These are phyloP conservation scores for Agaricales sp. DNA, from an alignment of 1,284 basidiomycete species.

Conservation along the genomic window DNA sequence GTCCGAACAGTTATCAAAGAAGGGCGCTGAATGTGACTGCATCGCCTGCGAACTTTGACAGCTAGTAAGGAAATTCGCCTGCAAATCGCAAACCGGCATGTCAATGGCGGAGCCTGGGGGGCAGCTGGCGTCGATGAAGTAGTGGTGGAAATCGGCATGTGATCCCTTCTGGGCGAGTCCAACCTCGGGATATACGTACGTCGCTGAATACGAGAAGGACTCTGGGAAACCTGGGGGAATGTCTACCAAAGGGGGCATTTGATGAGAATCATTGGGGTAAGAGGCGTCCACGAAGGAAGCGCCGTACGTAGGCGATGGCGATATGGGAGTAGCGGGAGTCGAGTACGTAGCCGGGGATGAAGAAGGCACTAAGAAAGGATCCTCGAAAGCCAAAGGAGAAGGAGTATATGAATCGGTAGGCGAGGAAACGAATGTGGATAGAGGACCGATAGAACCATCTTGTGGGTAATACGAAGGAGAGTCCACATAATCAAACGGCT, in stretches of 20 bases:
- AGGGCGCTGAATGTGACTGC: neutral
- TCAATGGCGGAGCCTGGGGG: no score
- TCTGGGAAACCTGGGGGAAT: neutral
- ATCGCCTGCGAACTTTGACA: neutral
- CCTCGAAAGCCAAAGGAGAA: neutral
- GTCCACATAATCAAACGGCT: neutral
- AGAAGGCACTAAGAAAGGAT: neutral
- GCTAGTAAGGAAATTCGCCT: neutral
- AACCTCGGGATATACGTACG: neutral
- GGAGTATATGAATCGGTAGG: neutral
- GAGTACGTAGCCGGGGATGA: neutral
- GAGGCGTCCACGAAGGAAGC: neutral
- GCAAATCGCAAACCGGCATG: neutral
- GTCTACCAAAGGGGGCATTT: slow-evolving; percentile 1
- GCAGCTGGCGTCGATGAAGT: neutral
- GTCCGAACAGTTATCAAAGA: neutral
- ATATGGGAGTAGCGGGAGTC: neutral
- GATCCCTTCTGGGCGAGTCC: neutral
- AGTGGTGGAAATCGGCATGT: neutral
- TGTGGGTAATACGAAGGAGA: neutral
- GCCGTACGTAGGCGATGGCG: neutral
- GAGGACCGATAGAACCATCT: neutral
- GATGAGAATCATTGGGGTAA: neutral
- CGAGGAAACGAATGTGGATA: neutral
- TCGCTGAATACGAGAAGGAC: neutral